Base-by-base conservation (phyloP, 129 eudicot species). In the Apium graveolens region DNA sequence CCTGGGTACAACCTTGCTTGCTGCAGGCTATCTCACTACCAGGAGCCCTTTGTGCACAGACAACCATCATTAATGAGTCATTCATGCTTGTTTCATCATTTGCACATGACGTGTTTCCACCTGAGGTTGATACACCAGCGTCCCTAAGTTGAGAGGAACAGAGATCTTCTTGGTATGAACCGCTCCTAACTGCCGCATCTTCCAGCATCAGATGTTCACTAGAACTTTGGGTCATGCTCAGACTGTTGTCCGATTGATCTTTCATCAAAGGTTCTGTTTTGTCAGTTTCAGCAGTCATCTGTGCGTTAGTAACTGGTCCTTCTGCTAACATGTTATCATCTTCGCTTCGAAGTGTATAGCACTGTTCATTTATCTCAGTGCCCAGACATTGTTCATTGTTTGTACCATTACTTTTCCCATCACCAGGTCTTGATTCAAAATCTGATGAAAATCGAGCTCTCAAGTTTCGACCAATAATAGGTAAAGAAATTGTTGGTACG, bases 381-480 rank as follows among this genome's bases (percentile, higher is more conserved):
- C 31, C 55, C n/a, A 13, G 5, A 38, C 12, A 77, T 38, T 12
- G 32, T 17, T 66, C 60, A 78, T 79, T 78, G 70, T 68, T 78
- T 68, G 78, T 78, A 74, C 51, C 49, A 76, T 76, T 78, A 70
- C 41, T 63, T 51, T 71, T 73, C 63, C 65, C 65, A 62, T 62
- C 69, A 70, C 39, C 32, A 41, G 63, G 55, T 63, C 68, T 83
- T 45, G 63, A 35, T 71, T 75, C 76, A 44, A 82, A 76, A 65
- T 83, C 83, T 49, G 80, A 72, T 27, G 88, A 76, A 84, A 92
- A 75, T 53, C 89, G 85, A 73, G 87, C 81, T 85, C 96, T 92
- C 82, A 96, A 79, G 75, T 85, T 90, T 34, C 86, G 92, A 76
- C 99, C 99, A 81, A 96, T 83, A 71, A 96, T 87, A 48, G 99